Conservation (phyloP, 2,329 filamentous ascomycete genomes). For the Macrophomina tecta region DNA sequence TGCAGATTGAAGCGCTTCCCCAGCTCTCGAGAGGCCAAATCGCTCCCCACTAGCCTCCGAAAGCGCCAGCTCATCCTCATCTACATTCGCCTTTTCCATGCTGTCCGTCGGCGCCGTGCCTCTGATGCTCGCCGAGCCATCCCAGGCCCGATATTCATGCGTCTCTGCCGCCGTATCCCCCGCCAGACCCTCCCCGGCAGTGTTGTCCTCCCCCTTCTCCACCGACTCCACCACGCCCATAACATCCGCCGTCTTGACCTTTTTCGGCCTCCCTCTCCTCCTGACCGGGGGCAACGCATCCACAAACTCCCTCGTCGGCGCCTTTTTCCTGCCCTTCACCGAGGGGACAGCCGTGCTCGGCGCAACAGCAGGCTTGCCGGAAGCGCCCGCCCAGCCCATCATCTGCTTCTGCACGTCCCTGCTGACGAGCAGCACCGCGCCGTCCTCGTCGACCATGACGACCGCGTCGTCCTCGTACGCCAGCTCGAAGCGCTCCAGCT, state of each 20-base stretch:
- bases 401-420: conserved; percentile 2
- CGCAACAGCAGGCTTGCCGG: background rate
- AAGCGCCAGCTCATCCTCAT: background rate
- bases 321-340: background rate
- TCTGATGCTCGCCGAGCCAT: background rate
- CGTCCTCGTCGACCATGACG: conserved; percentile 2
- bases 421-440: conserved; percentile 1
- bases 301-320: conserved; percentile 7
- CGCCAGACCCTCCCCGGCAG: background rate
- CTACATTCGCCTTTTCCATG: background rate
- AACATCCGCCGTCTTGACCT: background rate
- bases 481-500: conserved; percentile 26
- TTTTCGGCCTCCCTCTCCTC: background rate
- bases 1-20: background rate
- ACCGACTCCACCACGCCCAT: conserved; percentile 6
- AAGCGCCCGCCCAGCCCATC: background rate
- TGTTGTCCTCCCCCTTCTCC: background rate
- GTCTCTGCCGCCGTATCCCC: background rate
- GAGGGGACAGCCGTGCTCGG: background rate
- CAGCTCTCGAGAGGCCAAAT: background rate
- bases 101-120: background rate
- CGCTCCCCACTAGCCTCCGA: background rate
- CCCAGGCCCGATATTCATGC: background rate
- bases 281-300: background rate
- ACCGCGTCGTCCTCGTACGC: conserved; percentile 2